phyloP scores from a whole-genome alignment of 768 basidiomycete species.

The Suillus variegatus region DNA sequence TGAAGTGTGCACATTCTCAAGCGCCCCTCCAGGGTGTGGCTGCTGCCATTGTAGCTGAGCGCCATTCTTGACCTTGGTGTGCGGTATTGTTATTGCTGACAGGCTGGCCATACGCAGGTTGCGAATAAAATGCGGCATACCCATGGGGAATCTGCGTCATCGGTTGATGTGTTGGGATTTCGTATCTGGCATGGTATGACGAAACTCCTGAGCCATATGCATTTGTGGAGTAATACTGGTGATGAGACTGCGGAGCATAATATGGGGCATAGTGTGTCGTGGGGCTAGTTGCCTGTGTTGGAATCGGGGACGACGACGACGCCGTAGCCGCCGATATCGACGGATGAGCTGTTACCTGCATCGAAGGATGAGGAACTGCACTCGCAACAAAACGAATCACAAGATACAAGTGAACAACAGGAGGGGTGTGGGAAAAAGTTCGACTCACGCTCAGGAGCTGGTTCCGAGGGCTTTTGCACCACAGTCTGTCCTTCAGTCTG shows the following conservation, averaged over 20 bases:
- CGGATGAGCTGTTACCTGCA: constrained; percentile 27
- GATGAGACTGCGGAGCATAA: constrained; percentile 23
- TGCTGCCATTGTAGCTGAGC: constrained; percentile 37
- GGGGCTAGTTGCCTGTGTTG: constrained; percentile 17
- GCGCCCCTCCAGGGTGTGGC: constrained; percentile 29
- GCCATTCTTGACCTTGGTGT: constrained; percentile 19
- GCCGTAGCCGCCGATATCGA: constrained; percentile 14
- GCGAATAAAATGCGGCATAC: constrained; percentile 8
- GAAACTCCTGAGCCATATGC: constrained; percentile 29
- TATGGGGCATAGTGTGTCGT: constrained; percentile 11
- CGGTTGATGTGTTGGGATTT: constrained; percentile 21
- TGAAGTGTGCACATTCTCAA: too few relatives aligned
- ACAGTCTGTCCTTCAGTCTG: constrained; percentile 64
- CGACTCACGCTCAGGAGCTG: constrained; percentile 47
- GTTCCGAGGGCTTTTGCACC: constrained; percentile 69
- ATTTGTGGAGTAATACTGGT: constrained; percentile 18
- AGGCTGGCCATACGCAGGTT: constrained; percentile 1
- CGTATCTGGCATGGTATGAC: constrained; percentile 32
- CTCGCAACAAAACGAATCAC: constrained; percentile 16
- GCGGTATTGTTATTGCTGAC: constrained; percentile 2
- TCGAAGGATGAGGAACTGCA: constrained; percentile 16
- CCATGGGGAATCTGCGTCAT: constrained; percentile 16
- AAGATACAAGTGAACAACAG: constrained; percentile 14
- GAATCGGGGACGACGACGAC: constrained; percentile 24
- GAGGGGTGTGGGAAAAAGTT: constrained; percentile 1